Percentiles rank a stretch among this genome's conserved stretches.
Evolutionary conservation across 2,329 filamentous ascomycete species (phyloP).

Genomic region (Phialocephala sp.): DNA sequence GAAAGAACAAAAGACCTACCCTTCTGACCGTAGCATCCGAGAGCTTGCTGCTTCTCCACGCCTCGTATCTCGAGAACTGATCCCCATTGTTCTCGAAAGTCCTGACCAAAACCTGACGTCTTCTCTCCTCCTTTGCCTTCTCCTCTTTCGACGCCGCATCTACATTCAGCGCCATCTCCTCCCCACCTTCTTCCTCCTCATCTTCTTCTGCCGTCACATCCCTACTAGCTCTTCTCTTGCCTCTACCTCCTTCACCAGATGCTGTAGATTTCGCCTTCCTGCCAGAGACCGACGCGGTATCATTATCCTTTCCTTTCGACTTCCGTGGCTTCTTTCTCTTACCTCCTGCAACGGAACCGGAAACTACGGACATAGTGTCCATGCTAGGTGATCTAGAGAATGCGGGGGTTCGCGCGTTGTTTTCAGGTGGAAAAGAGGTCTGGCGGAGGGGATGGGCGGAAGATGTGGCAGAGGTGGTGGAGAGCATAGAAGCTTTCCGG

Average conservation of each 20-base stretch:
- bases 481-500: conserved; percentile 72
- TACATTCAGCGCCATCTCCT: conserved; percentile 59
- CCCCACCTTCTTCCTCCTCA: conserved; percentile 53
- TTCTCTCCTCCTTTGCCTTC: conserved; percentile 64
- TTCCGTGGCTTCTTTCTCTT: conserved; percentile 68
- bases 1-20: conserved; percentile 49
- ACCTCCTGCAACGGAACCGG: conserved; percentile 60
- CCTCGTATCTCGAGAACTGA: conserved; percentile 73
- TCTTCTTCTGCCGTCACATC: conserved; percentile 57
- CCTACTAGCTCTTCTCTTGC: conserved; percentile 48
- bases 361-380: conserved; percentile 64
- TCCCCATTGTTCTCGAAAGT: conserved; percentile 66
- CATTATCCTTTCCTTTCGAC: conserved; percentile 52
- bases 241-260: conserved; percentile 39
- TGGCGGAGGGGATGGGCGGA: conserved; percentile 75
- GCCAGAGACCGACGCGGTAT: conserved; percentile 53
- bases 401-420: conserved; percentile 45
- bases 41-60: conserved; percentile 72
- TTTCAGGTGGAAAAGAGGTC: conserved; percentile 78
- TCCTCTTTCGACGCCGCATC: conserved; percentile 70
- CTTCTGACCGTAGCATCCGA: conserved; percentile 72
- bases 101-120: conserved; percentile 65
- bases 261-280: conserved; percentile 52
- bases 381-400: conserved; percentile 70
- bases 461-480: conserved; percentile 56